A percentile compares a stretch with the other conserved stretches of the same genome.
These are phyloP conservation scores for Flaveria ramosissima DNA, from an alignment of 129 eudicot species.

Conservation along the genomic window DNA sequence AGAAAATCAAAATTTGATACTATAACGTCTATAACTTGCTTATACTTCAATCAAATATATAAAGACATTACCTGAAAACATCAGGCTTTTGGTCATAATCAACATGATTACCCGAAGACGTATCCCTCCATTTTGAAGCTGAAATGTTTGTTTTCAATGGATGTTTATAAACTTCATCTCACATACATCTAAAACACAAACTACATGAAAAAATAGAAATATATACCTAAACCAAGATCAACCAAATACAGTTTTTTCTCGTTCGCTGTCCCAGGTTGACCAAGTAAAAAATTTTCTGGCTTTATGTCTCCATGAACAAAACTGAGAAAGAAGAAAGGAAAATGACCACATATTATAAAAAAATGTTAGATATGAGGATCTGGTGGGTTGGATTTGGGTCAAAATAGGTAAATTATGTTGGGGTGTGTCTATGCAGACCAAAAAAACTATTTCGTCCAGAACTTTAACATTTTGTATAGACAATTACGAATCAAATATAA, in stretches of 20 bases:
- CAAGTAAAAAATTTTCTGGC: conserved; percentile 91
- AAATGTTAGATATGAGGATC: not conserved
- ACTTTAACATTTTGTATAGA: not conserved
- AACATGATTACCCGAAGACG: conserved; percentile 57
- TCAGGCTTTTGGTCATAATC: conserved; percentile 92
- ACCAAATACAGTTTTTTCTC: conserved; percentile 81
- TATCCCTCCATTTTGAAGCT: conserved; percentile 82
- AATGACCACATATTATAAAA: not conserved
- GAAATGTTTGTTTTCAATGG: conserved; percentile 8
- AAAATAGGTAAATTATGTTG: not conserved
- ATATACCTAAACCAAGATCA: conserved; percentile 90
- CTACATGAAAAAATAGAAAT: not conserved
- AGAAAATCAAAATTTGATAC: not conserved
- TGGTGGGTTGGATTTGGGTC: not conserved
- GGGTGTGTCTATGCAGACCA: not conserved
- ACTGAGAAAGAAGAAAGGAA: conserved; percentile 38
- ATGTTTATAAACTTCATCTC: not conserved
- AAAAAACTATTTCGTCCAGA: not conserved
- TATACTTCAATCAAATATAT: conserved; percentile 12
- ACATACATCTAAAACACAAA: not conserved
- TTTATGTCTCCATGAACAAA: conserved; percentile 95
- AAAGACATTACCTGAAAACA: conserved; percentile 60
- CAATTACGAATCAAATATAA: not conserved
- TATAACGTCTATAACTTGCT: not conserved
- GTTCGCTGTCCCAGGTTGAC: conserved; percentile 72